Evolutionary conservation across 441 rosid genomes (phyloP), one percentile per base, ranked within the genome.

Genomic region (Theobroma grandiflorum): DNA sequence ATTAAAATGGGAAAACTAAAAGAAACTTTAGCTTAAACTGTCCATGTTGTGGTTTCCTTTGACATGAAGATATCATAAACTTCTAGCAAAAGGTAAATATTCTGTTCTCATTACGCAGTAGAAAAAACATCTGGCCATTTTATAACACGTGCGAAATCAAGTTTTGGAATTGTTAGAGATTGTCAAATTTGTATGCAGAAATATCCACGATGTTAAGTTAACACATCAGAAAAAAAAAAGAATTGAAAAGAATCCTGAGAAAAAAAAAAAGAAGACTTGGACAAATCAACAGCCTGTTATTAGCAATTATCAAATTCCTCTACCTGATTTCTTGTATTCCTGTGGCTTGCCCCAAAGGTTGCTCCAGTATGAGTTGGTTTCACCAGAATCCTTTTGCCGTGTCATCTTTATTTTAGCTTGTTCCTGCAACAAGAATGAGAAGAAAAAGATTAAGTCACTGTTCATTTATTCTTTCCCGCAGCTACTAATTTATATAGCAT

Each of bases 391-490:
- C 66, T 88, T 91, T 80, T 93, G 84, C 82, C 82, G 87, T 91
- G 72, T 90, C 97, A 92, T 94, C 84, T 91, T 92, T 76, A 74
- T 71, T 88, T 87, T 92, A 79, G 98, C 98, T 89, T 91, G 87
- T 57, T 84, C 86, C 99, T 96, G 92, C 80, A 86, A 75, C 22
- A 72, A 22, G 26, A 15, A 79, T 52, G 14, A 58, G 33, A 68
- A 50, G 8, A 11, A 70, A 81, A 70, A 26, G 40, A 45, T 69
- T 5, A 31, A 47, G 43, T 47, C 2, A 2, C 58, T 15, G 6
- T 37, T 18, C 7, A 10, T 62, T 33, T 62, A 31, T 20, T 6
- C 47, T 65, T 64, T 26, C 6, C 22, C 7, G 3, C 55, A 26
- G 40, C 26, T 14, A 70, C 18, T 55, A 33, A 7, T 71, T 31